Base-by-base conservation (phyloP, 495 filamentous ascomycete genomes). In the Xylaria curta region DNA sequence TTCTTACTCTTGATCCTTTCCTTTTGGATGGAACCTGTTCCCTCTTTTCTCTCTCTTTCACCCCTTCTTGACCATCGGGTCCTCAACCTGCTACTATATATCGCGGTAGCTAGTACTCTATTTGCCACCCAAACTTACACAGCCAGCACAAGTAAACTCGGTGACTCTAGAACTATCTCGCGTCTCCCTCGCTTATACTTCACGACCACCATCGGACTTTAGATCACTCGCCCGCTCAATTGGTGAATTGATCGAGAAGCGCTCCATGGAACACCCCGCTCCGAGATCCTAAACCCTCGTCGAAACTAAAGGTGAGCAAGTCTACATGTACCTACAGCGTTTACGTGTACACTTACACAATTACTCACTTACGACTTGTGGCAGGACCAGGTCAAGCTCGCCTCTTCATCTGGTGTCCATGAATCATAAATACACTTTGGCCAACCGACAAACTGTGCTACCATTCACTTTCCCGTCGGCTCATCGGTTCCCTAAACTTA, bases 1-100 rank as follows among this genome's bases (percentile, higher is more conserved):
- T 44, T 44, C 60, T 56, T 31, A 9, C 73, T 77, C 76, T 74
- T 42, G 19, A 60, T 60, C 28, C 58, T 61, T 36, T 68, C 26
- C 51, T 47, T 59, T 59, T 31, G 68, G 58, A 62, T 46, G 58
- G 26, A 53, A 28, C 58, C 12, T 17, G 8, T 38, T 60, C 33
- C 33, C 33, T 28, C 58, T 60, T 33, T 60, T n/a, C 19, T 26
- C 17, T 33, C 17, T 33, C 38, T 13, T 26, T 33, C 47, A 24
- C 19, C 40, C 8, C 12, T 36, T 54, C 36, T 38, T 9, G 13
- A 26, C 33, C 64, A 9, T 19, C 31, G 33, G 9, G 19, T n/a
- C 47, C 8, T 24, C 1, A 21, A 19, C 26, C 4, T 28, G 24
- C 33, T 36, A 4, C 28, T 60, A 60, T 60, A 60, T 60, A 60